These are phyloP conservation scores for Alliaria petiolata DNA, from an alignment of 345 rosid genomes.

Conservation along the genomic window DNA sequence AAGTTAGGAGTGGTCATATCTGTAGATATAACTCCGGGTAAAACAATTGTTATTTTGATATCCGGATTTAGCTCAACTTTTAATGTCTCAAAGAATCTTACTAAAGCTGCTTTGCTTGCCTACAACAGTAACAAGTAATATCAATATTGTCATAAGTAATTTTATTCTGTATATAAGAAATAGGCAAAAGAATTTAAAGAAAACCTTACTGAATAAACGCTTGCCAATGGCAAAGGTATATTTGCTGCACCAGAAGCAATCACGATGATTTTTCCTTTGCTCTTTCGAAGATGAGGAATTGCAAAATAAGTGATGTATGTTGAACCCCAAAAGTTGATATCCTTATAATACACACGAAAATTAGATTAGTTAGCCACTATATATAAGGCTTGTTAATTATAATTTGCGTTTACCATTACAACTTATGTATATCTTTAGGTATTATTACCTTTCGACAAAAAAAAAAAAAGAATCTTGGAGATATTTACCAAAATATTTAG, in stretches of 20 bases:
- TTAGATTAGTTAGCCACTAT: background rate
- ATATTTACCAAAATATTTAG: too few relatives aligned
- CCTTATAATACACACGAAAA: background rate
- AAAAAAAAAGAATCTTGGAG: too few relatives aligned
- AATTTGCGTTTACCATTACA: too few relatives aligned
- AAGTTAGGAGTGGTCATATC: conserved; percentile 25
- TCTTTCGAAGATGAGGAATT: too few relatives aligned
- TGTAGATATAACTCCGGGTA: conserved; percentile 40
- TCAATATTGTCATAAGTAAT: background rate
- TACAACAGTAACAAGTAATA: background rate
- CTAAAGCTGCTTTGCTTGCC: conserved; percentile 55
- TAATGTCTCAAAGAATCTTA: conserved; percentile 45
- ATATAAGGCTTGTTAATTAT: too few relatives aligned
- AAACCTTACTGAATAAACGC: conserved; percentile 37
- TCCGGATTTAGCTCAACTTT: conserved; percentile 44
- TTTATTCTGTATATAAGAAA: too few relatives aligned
- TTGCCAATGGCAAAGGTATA: background rate
- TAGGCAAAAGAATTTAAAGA: background rate
- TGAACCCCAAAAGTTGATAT: too few relatives aligned
- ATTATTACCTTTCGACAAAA: too few relatives aligned
- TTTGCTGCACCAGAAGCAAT: too few relatives aligned
- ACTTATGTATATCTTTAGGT: too few relatives aligned
- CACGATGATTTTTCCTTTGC: too few relatives aligned
- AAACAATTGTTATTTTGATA: conserved; percentile 45
- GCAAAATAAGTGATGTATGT: too few relatives aligned